A percentile compares a stretch with the other conserved stretches of the same genome.
Conservation (phyloP, 257 asterid genomes). For the Nicotiana attenuata region DNA sequence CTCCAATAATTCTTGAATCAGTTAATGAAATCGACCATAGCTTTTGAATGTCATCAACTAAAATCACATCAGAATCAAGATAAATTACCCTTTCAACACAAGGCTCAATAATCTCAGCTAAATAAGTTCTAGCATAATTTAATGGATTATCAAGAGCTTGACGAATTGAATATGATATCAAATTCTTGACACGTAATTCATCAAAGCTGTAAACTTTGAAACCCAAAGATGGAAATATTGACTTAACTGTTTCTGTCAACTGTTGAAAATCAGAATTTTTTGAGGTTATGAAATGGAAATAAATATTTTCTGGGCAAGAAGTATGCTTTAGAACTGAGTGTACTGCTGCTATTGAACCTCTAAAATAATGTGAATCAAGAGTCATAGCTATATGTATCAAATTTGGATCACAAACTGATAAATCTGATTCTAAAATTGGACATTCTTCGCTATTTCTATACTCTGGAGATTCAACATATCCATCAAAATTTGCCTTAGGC, state of each 20-base stretch:
- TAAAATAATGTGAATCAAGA: constrained; percentile 49
- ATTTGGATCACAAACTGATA: constrained; percentile 31
- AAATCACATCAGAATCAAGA: constrained; percentile 51
- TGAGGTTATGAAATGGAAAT: constrained; percentile 48
- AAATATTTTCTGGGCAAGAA: constrained; percentile 53
- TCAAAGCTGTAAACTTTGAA: constrained; percentile 42
- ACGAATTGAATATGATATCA: constrained; percentile 53
- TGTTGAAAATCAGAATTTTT: constrained; percentile 8
- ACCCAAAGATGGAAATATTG: constrained; percentile 41
- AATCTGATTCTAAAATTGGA: not conserved
- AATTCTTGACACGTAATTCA: constrained; percentile 22
- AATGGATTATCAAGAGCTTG: constrained; percentile 58
- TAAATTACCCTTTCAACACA: constrained; percentile 46
- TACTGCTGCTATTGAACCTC: constrained; percentile 69
- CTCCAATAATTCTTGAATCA: constrained; percentile 49
- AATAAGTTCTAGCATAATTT: constrained; percentile 63
- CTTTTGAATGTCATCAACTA: constrained; percentile 44
- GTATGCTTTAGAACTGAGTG: constrained; percentile 51
- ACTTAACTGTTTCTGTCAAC: constrained; percentile 17
- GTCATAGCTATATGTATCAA: constrained; percentile 55
- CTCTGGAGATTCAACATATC: constrained; percentile 34
- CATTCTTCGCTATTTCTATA: constrained; percentile 35
- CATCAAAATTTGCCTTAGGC: not conserved
- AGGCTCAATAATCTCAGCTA: constrained; percentile 43
- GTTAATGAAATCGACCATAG: constrained; percentile 32